A percentile compares a stretch with the other conserved stretches of the same genome.
Evolutionary conservation across 148 eudicot species (phyloP).

Genomic region (Rhododendron ovatum): DNA sequence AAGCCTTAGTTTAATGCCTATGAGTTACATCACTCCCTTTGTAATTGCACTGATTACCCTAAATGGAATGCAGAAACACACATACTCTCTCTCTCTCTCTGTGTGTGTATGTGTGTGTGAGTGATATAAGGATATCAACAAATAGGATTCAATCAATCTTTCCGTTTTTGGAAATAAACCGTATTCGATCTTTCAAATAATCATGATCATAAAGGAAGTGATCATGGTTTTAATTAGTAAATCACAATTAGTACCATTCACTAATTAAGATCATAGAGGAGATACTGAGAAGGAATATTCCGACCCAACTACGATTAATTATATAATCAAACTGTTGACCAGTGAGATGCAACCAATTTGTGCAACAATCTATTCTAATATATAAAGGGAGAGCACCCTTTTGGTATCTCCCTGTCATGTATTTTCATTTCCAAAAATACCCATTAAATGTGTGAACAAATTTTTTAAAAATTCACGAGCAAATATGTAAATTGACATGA

Average conservation of each 20-base stretch:
- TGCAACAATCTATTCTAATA: not conserved
- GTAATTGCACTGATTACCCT: not conserved
- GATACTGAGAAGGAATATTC: not conserved
- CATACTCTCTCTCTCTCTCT: not conserved
- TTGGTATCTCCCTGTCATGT: too few species aligned
- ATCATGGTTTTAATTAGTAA: not conserved
- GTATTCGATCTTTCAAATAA: not conserved
- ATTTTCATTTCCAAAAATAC: too few species aligned
- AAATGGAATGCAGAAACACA: not conserved
- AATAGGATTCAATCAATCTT: too few species aligned
- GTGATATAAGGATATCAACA: not conserved
- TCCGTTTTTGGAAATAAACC: too few species aligned
- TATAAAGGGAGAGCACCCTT: too few species aligned
- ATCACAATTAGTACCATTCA: too few species aligned
- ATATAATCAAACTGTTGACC: slow-evolving; percentile 16
- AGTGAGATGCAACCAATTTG: slow-evolving; percentile 21
- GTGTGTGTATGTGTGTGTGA: too few species aligned
- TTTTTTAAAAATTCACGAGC: too few species aligned
- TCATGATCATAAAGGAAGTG: not conserved
- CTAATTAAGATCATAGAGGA: not conserved
- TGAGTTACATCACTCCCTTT: not conserved
- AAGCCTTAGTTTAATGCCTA: not conserved
- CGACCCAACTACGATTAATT: not conserved
- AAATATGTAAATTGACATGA: too few species aligned
- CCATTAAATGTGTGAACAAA: too few species aligned